These are phyloP conservation scores for Cichorium intybus DNA, from an alignment of 140 eudicot species.

Conservation along the genomic window DNA sequence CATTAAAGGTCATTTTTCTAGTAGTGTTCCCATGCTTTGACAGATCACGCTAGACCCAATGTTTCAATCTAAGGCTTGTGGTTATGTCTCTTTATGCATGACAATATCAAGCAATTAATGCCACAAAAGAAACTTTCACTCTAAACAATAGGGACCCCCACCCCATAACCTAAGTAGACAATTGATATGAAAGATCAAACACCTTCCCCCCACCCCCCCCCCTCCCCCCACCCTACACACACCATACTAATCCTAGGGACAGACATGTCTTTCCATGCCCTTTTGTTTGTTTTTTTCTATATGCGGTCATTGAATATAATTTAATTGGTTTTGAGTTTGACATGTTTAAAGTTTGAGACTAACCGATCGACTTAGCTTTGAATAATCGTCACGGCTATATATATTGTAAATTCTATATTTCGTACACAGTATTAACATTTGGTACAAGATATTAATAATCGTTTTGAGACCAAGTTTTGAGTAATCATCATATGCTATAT, in stretches of 20 bases:
- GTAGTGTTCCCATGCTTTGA: conserved; percentile 43
- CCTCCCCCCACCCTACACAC: conserved; percentile 1
- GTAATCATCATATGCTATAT: too few species aligned
- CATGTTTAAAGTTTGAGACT: too few species aligned
- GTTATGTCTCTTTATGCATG: conserved; percentile 25
- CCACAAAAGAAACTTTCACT: conserved; percentile 28
- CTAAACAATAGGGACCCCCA: conserved; percentile 21
- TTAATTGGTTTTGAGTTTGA: too few species aligned
- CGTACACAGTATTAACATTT: too few species aligned
- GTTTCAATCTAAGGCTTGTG: conserved; percentile 29
- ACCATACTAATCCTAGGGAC: conserved; percentile 11
- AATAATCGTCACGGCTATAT: too few species aligned
- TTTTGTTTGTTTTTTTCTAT: too few species aligned
- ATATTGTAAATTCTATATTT: too few species aligned
- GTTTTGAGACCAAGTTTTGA: too few species aligned
- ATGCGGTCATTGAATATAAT: too few species aligned
- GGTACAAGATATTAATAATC: too few species aligned
- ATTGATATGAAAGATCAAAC: conserved; percentile 19
- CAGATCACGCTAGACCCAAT: conserved; percentile 31
- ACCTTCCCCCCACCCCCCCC: conserved; percentile 6
- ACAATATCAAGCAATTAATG: conserved; percentile 25
- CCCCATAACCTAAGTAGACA: conserved; percentile 35
- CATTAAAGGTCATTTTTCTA: too few species aligned
- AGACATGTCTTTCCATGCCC: conserved; percentile 16
- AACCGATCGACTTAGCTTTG: too few species aligned